Percentiles rank a stretch among this genome's conserved stretches.
Evolutionary conservation across 2,329 filamentous ascomycete species (phyloP).

Genomic region (Nemania abortiva): DNA sequence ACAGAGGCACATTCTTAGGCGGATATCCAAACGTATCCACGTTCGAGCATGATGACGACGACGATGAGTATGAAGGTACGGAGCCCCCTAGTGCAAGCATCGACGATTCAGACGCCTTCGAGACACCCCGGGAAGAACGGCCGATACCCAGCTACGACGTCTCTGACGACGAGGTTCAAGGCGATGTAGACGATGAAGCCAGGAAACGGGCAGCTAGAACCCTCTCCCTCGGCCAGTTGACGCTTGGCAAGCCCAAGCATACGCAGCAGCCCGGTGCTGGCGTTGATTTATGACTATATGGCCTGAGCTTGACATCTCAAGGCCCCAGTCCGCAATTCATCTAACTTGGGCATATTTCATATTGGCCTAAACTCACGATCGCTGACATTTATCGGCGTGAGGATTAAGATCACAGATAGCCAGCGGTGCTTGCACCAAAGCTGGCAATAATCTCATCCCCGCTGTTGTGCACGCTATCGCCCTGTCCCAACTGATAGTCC

Average conservation of each 20-base stretch:
- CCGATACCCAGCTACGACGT: constrained; percentile 54
- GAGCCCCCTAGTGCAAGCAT: constrained; percentile 45
- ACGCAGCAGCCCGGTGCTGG: constrained; percentile 40
- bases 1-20: constrained; percentile 52
- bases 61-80: constrained; percentile 54
- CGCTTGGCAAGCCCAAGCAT: constrained; percentile 56
- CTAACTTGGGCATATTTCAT: constrained; percentile 17
- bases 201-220: constrained; percentile 70
- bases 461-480: not conserved
- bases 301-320: constrained; percentile 36
- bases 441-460: not conserved
- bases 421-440: not conserved
- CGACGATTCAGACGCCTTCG: constrained; percentile 61
- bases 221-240: constrained; percentile 73
- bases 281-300: constrained; percentile 52
- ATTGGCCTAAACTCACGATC: not conserved
- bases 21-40: constrained; percentile 54
- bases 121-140: constrained; percentile 64
- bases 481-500: not conserved
- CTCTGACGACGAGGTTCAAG: constrained; percentile 58
- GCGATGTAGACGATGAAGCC: constrained; percentile 53
- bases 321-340: constrained; percentile 14
- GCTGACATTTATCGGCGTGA: not conserved
- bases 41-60: constrained; percentile 59
- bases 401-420: not conserved